These are phyloP conservation scores for Dorcoceras hygrometricum DNA, from an alignment of 257 asterid genomes.

Conservation along the genomic window DNA sequence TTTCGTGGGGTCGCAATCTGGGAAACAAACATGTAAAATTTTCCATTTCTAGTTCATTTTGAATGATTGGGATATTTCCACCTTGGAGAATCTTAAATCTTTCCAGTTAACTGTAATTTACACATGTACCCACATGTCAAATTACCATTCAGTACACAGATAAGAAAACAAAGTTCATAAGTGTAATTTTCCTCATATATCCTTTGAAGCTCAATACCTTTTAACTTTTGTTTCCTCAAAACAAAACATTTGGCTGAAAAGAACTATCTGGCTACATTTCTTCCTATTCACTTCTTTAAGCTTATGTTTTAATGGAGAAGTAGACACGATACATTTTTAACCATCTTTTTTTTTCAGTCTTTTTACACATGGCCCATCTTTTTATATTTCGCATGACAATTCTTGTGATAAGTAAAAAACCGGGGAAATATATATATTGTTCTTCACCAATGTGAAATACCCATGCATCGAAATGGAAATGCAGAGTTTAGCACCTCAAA, in stretches of 20 bases:
- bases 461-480: neutral
- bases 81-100: neutral
- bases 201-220: neutral
- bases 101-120: neutral
- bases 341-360: neutral
- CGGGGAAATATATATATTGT: neutral
- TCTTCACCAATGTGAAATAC: neutral
- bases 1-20: conserved; percentile 62
- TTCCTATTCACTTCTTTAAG: neutral
- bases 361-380: neutral
- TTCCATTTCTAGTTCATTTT: neutral
- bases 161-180: neutral
- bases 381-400: neutral
- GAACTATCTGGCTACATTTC: neutral
- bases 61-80: neutral
- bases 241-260: neutral
- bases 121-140: too few relatives aligned
- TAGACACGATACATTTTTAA: neutral
- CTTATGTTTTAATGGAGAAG: neutral
- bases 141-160: too few relatives aligned
- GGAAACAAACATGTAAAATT: conserved; percentile 47
- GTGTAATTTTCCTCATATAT: neutral
- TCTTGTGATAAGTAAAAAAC: neutral
- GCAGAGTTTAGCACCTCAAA: neutral
- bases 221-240: neutral